Evolutionary conservation across 2,329 filamentous ascomycete species (phyloP).

Genomic region (Colletotrichum destructivum): DNA sequence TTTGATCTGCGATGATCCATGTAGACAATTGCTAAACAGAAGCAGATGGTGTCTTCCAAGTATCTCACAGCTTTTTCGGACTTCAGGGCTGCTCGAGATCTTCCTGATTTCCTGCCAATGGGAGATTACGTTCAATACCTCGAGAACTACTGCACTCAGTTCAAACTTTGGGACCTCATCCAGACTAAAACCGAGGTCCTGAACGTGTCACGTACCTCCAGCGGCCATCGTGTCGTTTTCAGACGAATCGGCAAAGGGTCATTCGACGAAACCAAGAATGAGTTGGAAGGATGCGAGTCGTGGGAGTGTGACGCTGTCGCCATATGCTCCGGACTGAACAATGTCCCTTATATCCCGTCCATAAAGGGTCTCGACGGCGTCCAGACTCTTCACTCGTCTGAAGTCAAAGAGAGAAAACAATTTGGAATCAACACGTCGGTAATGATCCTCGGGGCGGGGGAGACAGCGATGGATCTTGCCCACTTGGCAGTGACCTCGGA

Average conservation of each 20-base stretch:
- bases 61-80: conserved; percentile 67
- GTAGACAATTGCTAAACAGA: neutral
- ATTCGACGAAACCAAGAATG: neutral
- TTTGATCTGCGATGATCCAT: too few relatives aligned
- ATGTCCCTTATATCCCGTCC: conserved; percentile 55
- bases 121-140: conserved; percentile 60
- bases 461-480: conserved; percentile 62
- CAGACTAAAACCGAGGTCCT: conserved; percentile 52
- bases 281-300: neutral
- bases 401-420: conserved; percentile 58
- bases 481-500: conserved; percentile 61
- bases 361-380: conserved; percentile 57
- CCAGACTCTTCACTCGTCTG: conserved; percentile 58
- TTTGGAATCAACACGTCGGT: conserved; percentile 58
- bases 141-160: conserved; percentile 56
- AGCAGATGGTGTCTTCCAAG: conserved; percentile 63
- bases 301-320: conserved; percentile 63
- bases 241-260: conserved; percentile 27
- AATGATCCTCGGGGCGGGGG: conserved; percentile 60
- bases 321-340: conserved; percentile 62
- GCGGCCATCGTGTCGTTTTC: conserved; percentile 16
- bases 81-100: conserved; percentile 58
- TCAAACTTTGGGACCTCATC: conserved; percentile 56
- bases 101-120: conserved; percentile 61
- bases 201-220: conserved; percentile 44